These are phyloP conservation scores for Nissolia schottii DNA, from an alignment of 306 rosid species.

Conservation along the genomic window DNA sequence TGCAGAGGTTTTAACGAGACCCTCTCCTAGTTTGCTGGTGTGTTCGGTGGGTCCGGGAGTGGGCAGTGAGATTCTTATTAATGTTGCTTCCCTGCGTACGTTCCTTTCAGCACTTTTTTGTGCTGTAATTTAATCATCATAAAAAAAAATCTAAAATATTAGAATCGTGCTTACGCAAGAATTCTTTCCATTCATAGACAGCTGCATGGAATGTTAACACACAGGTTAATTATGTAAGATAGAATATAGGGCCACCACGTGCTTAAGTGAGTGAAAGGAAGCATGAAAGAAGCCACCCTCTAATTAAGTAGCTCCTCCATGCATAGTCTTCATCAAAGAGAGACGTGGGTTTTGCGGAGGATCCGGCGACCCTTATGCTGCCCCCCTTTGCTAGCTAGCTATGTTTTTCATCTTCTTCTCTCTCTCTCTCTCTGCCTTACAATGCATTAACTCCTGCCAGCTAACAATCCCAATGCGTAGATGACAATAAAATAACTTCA, in stretches of 20 bases:
- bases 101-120: no score
- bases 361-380: conserved; percentile 70
- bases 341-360: conserved; percentile 59
- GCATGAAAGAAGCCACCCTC: conserved; percentile 38
- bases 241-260: conserved; percentile 37
- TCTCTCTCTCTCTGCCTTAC: conserved; percentile 20
- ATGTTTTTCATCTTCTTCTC: not conserved
- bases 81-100: no score
- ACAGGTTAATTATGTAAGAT: no score
- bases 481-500: conserved; percentile 12
- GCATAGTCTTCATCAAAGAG: conserved; percentile 25
- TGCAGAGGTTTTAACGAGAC: no score
- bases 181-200: no score
- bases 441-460: conserved; percentile 56
- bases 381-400: not conserved
- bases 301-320: not conserved
- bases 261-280: conserved; percentile 37
- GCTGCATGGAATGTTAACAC: conserved; percentile 30
- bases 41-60: no score
- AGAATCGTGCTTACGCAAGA: no score
- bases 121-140: no score
- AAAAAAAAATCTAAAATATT: no score
- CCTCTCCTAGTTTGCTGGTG: no score
- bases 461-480: conserved; percentile 56
- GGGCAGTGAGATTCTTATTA: no score